Conservation (phyloP, 192 early-diverging fungal species). For the Backusella parvicylindrica region DNA sequence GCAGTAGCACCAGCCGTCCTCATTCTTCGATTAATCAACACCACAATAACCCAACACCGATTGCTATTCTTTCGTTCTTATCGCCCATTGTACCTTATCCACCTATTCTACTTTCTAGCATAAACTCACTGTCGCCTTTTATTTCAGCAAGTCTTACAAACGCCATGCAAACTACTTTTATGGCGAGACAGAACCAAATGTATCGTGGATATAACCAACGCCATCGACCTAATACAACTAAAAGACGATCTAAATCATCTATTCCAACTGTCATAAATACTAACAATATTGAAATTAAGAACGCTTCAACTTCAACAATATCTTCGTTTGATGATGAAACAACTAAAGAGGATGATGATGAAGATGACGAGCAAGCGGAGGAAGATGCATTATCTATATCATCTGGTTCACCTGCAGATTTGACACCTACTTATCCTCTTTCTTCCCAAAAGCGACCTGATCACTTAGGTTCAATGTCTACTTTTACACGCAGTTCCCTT, state of each 20-base stretch:
- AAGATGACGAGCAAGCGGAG: not conserved
- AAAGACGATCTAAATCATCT: not conserved
- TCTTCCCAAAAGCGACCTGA: not conserved
- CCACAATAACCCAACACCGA: slow-evolving; percentile 23
- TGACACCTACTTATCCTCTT: not conserved
- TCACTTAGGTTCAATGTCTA: not conserved
- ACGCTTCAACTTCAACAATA: not conserved
- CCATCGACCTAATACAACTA: not conserved
- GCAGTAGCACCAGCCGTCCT: not conserved
- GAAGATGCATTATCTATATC: not conserved
- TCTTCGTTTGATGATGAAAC: not conserved
- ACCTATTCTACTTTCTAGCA: slow-evolving; percentile 31
- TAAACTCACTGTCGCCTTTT: slow-evolving; percentile 42
- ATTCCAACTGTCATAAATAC: not conserved
- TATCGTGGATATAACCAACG: slow-evolving; percentile 2
- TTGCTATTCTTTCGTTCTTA: slow-evolving; percentile 53
- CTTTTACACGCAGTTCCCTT: slow-evolving; percentile 11
- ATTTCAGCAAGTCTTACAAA: slow-evolving; percentile 40
- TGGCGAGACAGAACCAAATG: slow-evolving; percentile 10
- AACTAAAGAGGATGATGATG: not conserved
- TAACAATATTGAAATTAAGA: not conserved
- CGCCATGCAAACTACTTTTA: slow-evolving; percentile 14
- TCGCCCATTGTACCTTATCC: slow-evolving; percentile 53
- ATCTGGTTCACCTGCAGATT: not conserved
- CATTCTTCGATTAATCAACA: not conserved